Evolutionary conservation across 2,329 filamentous ascomycete genomes (phyloP).

Genomic region (Fusarium verticillioides): DNA sequence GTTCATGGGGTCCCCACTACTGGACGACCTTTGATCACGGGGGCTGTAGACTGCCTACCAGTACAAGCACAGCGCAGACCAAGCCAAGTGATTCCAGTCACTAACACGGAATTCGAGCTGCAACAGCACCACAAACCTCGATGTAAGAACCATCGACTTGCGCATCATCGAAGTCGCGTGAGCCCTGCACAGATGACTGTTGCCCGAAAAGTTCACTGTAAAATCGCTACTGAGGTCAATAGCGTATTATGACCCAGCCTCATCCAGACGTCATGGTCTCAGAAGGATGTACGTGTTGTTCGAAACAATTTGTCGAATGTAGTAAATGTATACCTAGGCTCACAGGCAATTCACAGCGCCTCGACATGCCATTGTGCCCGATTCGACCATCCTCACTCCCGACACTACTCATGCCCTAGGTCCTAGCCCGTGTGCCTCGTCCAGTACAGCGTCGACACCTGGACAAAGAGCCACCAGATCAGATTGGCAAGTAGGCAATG

Average conservation of each 20-base stretch:
- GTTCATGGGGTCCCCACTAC: background rate
- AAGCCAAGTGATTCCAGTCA: slow-evolving; percentile 9
- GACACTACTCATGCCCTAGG: background rate
- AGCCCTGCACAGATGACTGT: background rate
- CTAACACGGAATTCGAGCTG: slow-evolving; percentile 35
- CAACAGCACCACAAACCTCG: slow-evolving; percentile 25
- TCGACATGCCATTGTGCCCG: slow-evolving; percentile 16
- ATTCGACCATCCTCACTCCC: slow-evolving; percentile 3
- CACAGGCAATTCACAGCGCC: slow-evolving; percentile 23
- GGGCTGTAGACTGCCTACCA: background rate
- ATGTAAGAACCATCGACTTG: slow-evolving; percentile 15
- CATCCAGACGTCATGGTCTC: slow-evolving; percentile 44
- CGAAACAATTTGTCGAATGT: background rate
- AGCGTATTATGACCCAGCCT: slow-evolving; percentile 33
- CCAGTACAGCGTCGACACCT: slow-evolving; percentile 8
- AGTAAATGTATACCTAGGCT: slow-evolving; percentile 12
- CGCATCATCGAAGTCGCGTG: slow-evolving; percentile 24
- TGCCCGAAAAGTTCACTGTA: background rate
- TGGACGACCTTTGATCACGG: slow-evolving; percentile 29
- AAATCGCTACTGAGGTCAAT: slow-evolving; percentile 18
- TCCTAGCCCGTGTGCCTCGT: slow-evolving; percentile 3
- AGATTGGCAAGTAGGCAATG: slow-evolving; percentile 13
- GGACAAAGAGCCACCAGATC: background rate
- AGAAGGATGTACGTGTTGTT: slow-evolving; percentile 42
- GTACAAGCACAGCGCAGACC: background rate